phyloP scores from a whole-genome alignment of 441 rosid species.

The Populus hybrid region DNA sequence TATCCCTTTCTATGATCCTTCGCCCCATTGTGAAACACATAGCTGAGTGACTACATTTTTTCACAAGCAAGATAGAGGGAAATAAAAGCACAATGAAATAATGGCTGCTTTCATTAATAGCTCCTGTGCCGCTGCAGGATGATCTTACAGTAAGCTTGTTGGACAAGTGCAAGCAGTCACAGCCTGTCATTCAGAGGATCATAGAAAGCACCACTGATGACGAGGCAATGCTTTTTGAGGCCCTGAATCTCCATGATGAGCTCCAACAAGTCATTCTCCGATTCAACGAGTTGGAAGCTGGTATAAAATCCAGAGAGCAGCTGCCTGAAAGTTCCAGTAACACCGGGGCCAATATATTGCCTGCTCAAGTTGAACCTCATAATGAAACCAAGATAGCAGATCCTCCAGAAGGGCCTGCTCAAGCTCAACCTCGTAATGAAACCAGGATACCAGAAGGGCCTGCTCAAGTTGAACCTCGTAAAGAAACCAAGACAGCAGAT shows the following conservation, averaged over 20 bases:
- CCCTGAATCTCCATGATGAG: slow-evolving; percentile 73
- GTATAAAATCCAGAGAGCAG: slow-evolving; percentile 24
- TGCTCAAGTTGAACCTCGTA: not conserved
- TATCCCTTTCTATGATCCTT: not conserved
- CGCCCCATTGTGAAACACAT: not conserved
- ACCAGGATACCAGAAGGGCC: not conserved
- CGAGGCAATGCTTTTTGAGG: slow-evolving; percentile 77
- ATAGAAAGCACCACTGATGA: slow-evolving; percentile 73
- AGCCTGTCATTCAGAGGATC: slow-evolving; percentile 59
- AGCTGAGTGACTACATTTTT: not conserved
- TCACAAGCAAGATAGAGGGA: not conserved
- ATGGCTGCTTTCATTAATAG: not conserved
- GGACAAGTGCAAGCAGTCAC: slow-evolving; percentile 78
- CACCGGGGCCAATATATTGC: not conserved
- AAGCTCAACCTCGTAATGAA: not conserved
- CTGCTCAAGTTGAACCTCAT: slow-evolving; percentile 10
- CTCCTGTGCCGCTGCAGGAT: slow-evolving; percentile 44
- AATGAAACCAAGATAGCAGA: slow-evolving; percentile 12
- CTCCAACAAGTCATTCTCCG: slow-evolving; percentile 53
- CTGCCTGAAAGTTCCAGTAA: slow-evolving; percentile 20
- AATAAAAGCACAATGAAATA: not conserved
- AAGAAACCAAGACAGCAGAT: not conserved
- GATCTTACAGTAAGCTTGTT: slow-evolving; percentile 61
- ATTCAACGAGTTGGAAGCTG: slow-evolving; percentile 41
- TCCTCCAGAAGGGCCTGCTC: not conserved